These are phyloP conservation scores for Sarocladium kiliense DNA, from an alignment of 2,329 filamentous ascomycete genomes.

Conservation along the genomic window DNA sequence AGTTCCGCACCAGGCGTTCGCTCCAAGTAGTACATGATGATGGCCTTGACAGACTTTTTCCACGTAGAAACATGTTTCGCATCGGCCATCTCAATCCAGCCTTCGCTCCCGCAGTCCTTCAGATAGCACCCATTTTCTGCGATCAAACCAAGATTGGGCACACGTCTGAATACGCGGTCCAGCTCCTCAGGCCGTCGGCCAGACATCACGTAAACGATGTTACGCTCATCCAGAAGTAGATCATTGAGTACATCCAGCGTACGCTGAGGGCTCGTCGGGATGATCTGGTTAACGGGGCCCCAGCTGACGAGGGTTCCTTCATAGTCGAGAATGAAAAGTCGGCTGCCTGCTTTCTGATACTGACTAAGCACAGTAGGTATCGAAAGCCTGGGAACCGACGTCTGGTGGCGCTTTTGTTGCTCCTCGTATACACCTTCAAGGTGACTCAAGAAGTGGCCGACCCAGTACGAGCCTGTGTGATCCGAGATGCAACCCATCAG, in stretches of 20 bases:
- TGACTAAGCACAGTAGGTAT: slow-evolving; percentile 56
- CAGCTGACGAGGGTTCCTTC: slow-evolving; percentile 88
- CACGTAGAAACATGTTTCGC: slow-evolving; percentile 64
- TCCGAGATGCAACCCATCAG: slow-evolving; percentile 69
- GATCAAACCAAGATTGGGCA: slow-evolving; percentile 81
- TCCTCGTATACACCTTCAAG: slow-evolving; percentile 76
- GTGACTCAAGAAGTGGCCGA: slow-evolving; percentile 65
- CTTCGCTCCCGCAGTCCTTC: slow-evolving; percentile 59
- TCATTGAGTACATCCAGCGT: slow-evolving; percentile 81
- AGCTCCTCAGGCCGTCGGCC: slow-evolving; percentile 82
- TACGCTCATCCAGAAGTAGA: slow-evolving; percentile 71
- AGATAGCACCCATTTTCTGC: slow-evolving; percentile 94
- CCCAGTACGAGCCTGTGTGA: slow-evolving; percentile 84
- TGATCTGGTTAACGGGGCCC: slow-evolving; percentile 78
- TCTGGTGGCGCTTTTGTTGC: slow-evolving; percentile 78
- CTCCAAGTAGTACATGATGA: slow-evolving; percentile 85
- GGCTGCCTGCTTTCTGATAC: slow-evolving; percentile 61
- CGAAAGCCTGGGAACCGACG: slow-evolving; percentile 79
- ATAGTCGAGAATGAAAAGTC: slow-evolving; percentile 88
- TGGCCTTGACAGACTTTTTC: slow-evolving; percentile 78
- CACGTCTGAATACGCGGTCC: slow-evolving; percentile 76
- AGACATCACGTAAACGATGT: slow-evolving; percentile 92
- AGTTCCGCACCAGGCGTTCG: slow-evolving; percentile 83
- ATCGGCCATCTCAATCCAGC: slow-evolving; percentile 77
- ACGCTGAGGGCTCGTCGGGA: slow-evolving; percentile 77